Evolutionary conservation across 306 rosid genomes (phyloP), one percentile per base, ranked within the genome.

Genomic region (Dryas alaskensis): DNA sequence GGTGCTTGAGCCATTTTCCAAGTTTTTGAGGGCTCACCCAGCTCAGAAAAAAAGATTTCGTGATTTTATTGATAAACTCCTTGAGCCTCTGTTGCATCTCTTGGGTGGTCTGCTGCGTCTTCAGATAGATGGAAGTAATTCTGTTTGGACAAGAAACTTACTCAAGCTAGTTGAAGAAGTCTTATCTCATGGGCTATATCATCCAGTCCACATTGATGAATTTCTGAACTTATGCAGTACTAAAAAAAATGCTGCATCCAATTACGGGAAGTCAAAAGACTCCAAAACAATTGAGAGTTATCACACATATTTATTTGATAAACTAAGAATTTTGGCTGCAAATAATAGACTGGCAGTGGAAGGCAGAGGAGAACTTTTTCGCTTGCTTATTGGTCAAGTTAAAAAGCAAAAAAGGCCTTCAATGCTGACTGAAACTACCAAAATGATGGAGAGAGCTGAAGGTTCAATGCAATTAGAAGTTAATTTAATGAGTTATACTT

Each of bases 1-100:
- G 73, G 81, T 93, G 81, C 90, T 89, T 78, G 90, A 88, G 75
- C 94, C 95, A 11, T 93, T 93, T 86, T 77, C 96, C 80, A 91
- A 78, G 76, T 91, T 92, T 83, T 80, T 91, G 66, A 80, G 83
- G 77, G 81, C 75, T 51, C 96, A 88, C 73, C 90, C 86, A 37
- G 81, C 87, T 69, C 84, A 82, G 81, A 86, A 93, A 81, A 80
- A 78, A 11, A 87, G 92, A 72, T 93, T 93, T 87, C 88, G 61
- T 44, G 83, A 81, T 79, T 91, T 91, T 70, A 79, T 92, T 61
- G 83, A 91, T 74, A 84, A 88, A 77, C 94, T 93, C 83, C 88
- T 93, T 13, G 97, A 93, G 81, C 94, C 88, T 53, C 78, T 89
- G 67, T 70, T 93, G 92, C 89, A 84, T 60, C 81, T 89, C 69